phyloP scores from a whole-genome alignment of 1,139 yeast species.

The Keqinozyma sinolaborantium region DNA sequence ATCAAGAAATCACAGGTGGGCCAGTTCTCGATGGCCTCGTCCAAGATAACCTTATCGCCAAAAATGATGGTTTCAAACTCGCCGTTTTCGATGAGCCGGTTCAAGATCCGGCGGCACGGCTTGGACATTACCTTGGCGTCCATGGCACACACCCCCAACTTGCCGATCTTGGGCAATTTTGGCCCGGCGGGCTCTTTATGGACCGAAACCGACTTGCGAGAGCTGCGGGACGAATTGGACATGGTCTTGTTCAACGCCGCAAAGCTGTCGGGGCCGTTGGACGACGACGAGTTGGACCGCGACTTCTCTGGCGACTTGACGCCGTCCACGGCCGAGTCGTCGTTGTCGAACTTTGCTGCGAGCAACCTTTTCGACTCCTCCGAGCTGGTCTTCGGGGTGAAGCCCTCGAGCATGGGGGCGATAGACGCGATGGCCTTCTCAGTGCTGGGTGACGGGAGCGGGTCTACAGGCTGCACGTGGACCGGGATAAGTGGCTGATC shows the following conservation, averaged over 20 bases:
- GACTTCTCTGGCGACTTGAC: constrained; percentile 10
- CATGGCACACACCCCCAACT: constrained; percentile 99
- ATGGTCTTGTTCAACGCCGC: constrained; percentile 30
- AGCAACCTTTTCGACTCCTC: constrained; percentile 37
- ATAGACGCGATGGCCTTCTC: constrained; percentile 70
- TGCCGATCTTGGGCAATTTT: constrained; percentile 74
- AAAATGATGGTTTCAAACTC: constrained; percentile 96
- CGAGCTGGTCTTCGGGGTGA: constrained; percentile 68
- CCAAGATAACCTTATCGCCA: constrained; percentile 95
- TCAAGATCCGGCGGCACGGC: constrained; percentile 90
- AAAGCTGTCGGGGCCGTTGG: constrained; percentile 9
- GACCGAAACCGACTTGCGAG: constrained; percentile 45
- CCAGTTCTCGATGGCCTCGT: constrained; percentile 94
- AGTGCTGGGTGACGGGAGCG: constrained; percentile 24
- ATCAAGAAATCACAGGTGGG: constrained; percentile 96
- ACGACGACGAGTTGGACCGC: constrained; percentile 21
- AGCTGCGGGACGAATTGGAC: constrained; percentile 35
- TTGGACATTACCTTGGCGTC: constrained; percentile 94
- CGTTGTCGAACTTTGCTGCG: background rate
- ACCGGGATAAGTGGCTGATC: background rate
- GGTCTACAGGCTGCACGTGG: background rate
- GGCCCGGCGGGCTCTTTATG: constrained; percentile 43
- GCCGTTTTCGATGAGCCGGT: constrained; percentile 84
- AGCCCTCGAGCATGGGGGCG: constrained; percentile 72
- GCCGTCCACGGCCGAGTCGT: background rate